Percentiles rank a stretch among this genome's conserved stretches.
These are phyloP conservation scores for Fomitopsis pulvina DNA, from an alignment of 768 basidiomycete genomes.

Conservation along the genomic window DNA sequence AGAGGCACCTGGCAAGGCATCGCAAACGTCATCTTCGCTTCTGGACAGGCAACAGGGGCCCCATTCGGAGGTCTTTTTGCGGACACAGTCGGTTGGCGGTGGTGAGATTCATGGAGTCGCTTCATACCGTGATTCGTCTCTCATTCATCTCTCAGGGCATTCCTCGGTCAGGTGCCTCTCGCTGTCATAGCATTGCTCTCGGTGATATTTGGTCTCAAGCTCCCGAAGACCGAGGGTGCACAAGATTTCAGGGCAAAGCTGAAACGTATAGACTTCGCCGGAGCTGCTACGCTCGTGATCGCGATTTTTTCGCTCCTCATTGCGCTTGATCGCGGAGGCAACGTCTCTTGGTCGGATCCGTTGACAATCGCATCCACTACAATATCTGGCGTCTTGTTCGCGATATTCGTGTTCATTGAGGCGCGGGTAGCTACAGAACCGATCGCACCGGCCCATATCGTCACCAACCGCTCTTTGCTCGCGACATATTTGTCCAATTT, in stretches of 20 bases:
- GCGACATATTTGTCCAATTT: constrained; percentile 55
- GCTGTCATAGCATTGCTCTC: constrained; percentile 45
- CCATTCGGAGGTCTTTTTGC: constrained; percentile 58
- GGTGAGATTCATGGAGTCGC: constrained; percentile 27
- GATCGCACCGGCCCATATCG: constrained; percentile 50
- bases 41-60: constrained; percentile 52
- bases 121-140: not conserved
- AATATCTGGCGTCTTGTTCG: constrained; percentile 10
- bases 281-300: constrained; percentile 49
- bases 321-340: constrained; percentile 40
- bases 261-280: constrained; percentile 56
- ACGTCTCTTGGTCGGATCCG: constrained; percentile 23
- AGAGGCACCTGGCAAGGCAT: constrained; percentile 71
- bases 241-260: constrained; percentile 44
- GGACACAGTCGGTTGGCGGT: constrained; percentile 64
- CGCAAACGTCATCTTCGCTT: constrained; percentile 52
- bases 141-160: constrained; percentile 35
- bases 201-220: constrained; percentile 48
- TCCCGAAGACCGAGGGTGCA: constrained; percentile 40
- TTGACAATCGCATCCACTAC: constrained; percentile 17
- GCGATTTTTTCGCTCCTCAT: constrained; percentile 51
- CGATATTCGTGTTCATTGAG: constrained; percentile 40
- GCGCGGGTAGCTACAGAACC: constrained; percentile 48
- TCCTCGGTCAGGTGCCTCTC: constrained; percentile 54
- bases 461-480: constrained; percentile 41